Base-by-base conservation (phyloP, 1,284 basidiomycete species). In the Puccinia brachypodii region DNA sequence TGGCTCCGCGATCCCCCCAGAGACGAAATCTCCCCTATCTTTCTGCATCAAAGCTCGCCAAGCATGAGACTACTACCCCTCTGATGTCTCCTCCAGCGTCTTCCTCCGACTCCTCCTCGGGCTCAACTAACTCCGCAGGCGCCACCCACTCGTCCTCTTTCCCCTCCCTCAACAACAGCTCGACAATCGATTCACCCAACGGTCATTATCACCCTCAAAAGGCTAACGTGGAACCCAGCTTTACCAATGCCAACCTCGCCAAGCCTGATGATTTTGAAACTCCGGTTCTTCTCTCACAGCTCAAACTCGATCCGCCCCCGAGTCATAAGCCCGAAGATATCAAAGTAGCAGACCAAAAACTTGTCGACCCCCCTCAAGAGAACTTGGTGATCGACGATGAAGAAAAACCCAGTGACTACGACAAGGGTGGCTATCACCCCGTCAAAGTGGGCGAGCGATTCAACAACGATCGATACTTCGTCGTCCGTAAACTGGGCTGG, bases 401-500 rank as follows among this genome's bases (percentile, higher is more conserved):
- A 82, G 87, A 88, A 78, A 87, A 88, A 79, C 84, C 85, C 42
- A 87, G 87, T 79, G 87, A 88, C 82, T 87, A 87, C 78, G 85
- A 85, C 79, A 85, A 85, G 53, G 93, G 93, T 60, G 93, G 93
- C 60, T 94, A 94, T 89, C 90, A 94, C 71, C 96, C 96, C 28
- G 95, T 98, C 76, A 92, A 96, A 87, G 95, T 99, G 83, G 96
- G 96, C 85, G 95, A 98, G 88, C 87, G 90, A 38, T 98, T 98
- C 87, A 94, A 93, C 80, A 91, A 94, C 84, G 93, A 91, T 11
- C 89, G 96, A 68, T 99, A 99, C 87, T 87, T 91, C 84, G 93
- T 98, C 85, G 95, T 98, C 81, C 89, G 96, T 83, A 99, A 99
- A 88, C 91, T 99, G 16, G 97, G 96, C 44, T 99, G 96, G 94